Conservation (phyloP, 192 early-diverging fungal genomes). For the Entophlyctis luteolus region DNA sequence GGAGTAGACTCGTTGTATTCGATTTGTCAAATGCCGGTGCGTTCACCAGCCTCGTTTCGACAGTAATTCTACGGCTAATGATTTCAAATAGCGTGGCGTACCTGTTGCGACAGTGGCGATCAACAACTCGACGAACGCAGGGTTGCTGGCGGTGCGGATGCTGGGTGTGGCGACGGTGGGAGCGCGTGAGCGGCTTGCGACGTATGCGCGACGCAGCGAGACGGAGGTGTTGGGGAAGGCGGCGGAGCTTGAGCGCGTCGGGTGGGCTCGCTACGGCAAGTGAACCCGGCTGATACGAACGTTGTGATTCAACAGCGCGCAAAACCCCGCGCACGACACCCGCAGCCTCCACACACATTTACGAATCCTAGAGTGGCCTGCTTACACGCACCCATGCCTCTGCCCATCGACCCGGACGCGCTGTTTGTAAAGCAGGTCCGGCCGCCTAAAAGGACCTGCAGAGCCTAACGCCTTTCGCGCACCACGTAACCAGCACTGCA, state of each 20-base stretch:
- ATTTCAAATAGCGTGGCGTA: slow-evolving; percentile 74
- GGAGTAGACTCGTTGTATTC: slow-evolving; percentile 96
- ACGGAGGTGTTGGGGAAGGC: slow-evolving; percentile 84
- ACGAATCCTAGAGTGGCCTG: too few relatives aligned
- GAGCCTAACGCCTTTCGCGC: neutral
- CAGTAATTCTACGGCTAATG: neutral
- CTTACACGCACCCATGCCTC: too few relatives aligned
- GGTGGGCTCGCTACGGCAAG: too few relatives aligned
- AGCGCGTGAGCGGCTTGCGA: slow-evolving; percentile 71
- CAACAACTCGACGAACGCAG: slow-evolving; percentile 96
- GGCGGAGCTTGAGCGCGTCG: slow-evolving; percentile 68
- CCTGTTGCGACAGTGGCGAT: slow-evolving; percentile 99
- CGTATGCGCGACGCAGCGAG: slow-evolving; percentile 80
- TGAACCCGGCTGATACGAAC: too few relatives aligned
- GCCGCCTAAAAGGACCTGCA: neutral
- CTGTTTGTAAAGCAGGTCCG: slow-evolving; percentile 5
- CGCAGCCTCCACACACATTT: too few relatives aligned
- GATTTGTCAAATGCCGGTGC: slow-evolving; percentile 98
- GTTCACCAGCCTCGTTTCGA: neutral
- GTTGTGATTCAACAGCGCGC: too few relatives aligned
- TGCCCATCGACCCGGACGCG: slow-evolving; percentile 7
- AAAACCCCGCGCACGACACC: too few relatives aligned
- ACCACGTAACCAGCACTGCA: neutral
- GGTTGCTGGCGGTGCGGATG: slow-evolving; percentile 86
- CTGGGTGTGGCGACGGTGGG: slow-evolving; percentile 75